These are phyloP conservation scores for Debaryomyces sp. DNA, from an alignment of 1,139 yeast species.

Conservation along the genomic window DNA sequence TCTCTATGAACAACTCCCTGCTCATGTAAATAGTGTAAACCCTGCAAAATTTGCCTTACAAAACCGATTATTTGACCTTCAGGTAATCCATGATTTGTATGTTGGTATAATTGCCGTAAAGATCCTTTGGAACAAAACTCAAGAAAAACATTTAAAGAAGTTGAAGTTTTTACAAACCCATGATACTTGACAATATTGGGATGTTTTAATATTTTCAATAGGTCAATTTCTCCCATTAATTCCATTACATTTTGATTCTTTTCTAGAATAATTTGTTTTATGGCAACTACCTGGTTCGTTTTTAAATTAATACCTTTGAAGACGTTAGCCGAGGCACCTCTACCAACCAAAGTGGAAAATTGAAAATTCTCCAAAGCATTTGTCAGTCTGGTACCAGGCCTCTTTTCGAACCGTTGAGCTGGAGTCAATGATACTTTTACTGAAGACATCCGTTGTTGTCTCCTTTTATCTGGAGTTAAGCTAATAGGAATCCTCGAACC, in stretches of 20 bases:
- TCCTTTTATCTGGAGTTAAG: constrained; percentile 7
- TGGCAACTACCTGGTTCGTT: constrained; percentile 76
- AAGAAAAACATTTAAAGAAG: constrained; percentile 70
- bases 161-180: constrained; percentile 76
- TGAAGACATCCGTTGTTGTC: constrained; percentile 31
- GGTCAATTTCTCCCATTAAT: constrained; percentile 82
- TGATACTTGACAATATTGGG: constrained; percentile 87
- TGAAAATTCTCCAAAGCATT: constrained; percentile 57
- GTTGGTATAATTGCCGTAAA: constrained; percentile 65
- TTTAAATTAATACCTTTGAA: constrained; percentile 73
- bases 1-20: constrained; percentile 81
- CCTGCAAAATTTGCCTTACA: constrained; percentile 72
- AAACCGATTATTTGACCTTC: constrained; percentile 64
- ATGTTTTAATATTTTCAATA: constrained; percentile 80
- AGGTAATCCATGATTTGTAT: constrained; percentile 54
- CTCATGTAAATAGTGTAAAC: constrained; percentile 66
- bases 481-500: neutral
- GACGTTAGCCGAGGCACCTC: constrained; percentile 94
- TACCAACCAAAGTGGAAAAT: constrained; percentile 77
- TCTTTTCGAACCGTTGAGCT: constrained; percentile 52
- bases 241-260: constrained; percentile 46
- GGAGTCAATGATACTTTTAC: constrained; percentile 55
- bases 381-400: constrained; percentile 38
- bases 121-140: constrained; percentile 87
- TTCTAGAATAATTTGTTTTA: constrained; percentile 74